Base-by-base conservation (phyloP, 1,284 basidiomycete species). In the Fistulinella cinereoalba region DNA sequence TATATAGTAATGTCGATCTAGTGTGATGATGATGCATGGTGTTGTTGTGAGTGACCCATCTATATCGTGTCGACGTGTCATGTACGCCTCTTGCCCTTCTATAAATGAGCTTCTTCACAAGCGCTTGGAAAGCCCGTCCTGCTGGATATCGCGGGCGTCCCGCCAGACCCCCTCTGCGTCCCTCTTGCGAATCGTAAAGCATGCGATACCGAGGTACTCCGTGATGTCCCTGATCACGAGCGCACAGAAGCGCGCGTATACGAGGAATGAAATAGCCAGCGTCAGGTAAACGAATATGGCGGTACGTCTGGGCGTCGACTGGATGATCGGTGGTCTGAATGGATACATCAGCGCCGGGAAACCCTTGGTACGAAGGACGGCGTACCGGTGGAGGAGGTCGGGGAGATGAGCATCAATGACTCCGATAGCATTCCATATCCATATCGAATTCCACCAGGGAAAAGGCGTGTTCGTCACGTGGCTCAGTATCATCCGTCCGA, bases 401-500 rank as follows among this genome's bases (percentile, higher is more conserved):
- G 80, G 80, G 43, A 90, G 65, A 65, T 92, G 91, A 9, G 89
- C 93, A 64, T 99, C 96, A 22, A 92, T 46, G 0, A 88, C 88
- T 4, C 85, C 86, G 12, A 93, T 61, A 6, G 84, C 65, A 52
- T 82, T 89, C 83, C 87, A 91, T 9, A 93, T 65, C 83, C 93
- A 93, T 64, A 93, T 80, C 56, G 81, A 78, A 67, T 97, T 92
- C 82, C 87, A 94, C 65, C 79, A 77, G 0, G 95, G 95, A 74
- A 97, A 97, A 6, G 83, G 73, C 32, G 79, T 76, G 54, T 83
- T 83, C 42, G 93, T 95, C 33, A 98, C 84, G 67, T 99, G 96
- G 0, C 94, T 92, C 28, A 97, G 72, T 63, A 98, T 98, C 71
- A 98, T 88, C 55, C 89, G 75, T 29, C 92, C 92, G 37, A 97